Conservation (phyloP, 441 rosid genomes). For the Gossypium aridum region DNA sequence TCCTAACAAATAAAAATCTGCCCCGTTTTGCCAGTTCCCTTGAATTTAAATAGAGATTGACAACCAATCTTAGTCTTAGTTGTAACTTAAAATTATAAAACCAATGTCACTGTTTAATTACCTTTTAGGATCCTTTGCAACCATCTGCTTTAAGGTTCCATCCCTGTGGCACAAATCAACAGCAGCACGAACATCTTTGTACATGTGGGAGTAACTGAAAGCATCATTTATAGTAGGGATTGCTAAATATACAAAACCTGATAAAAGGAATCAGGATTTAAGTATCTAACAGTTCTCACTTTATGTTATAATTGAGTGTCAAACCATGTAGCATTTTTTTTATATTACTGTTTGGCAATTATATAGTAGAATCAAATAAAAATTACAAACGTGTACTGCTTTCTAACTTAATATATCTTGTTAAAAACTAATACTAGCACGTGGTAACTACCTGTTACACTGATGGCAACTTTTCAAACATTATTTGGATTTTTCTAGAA, state of each 20-base stretch:
- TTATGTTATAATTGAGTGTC: neutral
- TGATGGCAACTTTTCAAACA: neutral
- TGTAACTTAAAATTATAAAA: neutral
- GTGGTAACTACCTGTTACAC: neutral
- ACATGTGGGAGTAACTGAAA: conserved; percentile 75
- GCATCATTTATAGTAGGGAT: conserved; percentile 2
- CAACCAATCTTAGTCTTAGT: neutral
- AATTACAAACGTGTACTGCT: neutral
- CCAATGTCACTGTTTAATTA: conserved; percentile 16
- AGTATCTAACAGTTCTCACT: neutral
- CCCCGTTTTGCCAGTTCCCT: neutral
- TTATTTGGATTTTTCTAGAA: neutral
- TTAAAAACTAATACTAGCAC: neutral
- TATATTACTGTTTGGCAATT: neutral
- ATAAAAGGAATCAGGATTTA: neutral
- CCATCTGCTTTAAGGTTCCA: conserved; percentile 98
- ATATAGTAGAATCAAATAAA: neutral
- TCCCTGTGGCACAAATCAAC: conserved; percentile 99
- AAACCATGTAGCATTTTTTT: neutral
- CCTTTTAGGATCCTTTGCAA: conserved; percentile 81
- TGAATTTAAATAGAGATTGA: neutral
- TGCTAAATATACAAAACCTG: conserved; percentile 1
- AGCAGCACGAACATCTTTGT: conserved; percentile 93
- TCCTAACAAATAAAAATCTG: neutral
- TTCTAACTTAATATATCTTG: neutral